Evolutionary conservation across 2,329 filamentous ascomycete species (phyloP), one percentile per base, ranked within the genome.

Genomic region (Colletotrichum australisinense): DNA sequence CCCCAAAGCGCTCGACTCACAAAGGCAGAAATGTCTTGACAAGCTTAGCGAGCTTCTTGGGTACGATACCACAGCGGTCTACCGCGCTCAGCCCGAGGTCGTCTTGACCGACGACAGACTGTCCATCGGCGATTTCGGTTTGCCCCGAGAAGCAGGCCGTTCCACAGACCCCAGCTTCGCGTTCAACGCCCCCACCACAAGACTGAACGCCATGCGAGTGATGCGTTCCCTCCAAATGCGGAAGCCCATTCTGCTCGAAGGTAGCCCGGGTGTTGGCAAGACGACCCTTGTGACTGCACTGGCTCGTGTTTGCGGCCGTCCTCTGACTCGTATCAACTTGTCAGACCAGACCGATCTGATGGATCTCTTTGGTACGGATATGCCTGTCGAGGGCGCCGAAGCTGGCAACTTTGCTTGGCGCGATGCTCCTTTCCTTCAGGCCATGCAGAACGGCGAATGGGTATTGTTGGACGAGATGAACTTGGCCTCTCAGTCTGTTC

Each of bases 381-480:
- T 98, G 8, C 97, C 97, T 0, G 92, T 98, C 4, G 97, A 98
- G 83, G 95, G 95, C n/a, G 95, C 93, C 1, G 92, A 94, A 78
- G 93, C 95, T 8, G 97, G 97, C 1, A 93, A 94, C 73, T 99
- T 99, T 79, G 93, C 94, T 1, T 99, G 97, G 97, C 91, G 95
- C 77, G 96, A 99, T 81, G 97, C 96, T 0, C 95, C 97, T 1
- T 98, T 99, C 80, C 86, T 99, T 24, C 94, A 95, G 80, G 97
- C 97, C 0, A 98, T 99, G 96, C 97, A 98, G 80, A 93, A 91
- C 71, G 97, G 97, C 32, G 94, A 97, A 77, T 99, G 97, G 97
- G 97, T 99, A 12, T 86, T 99, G 32, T 88, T 99, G 0, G 97
- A 99, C 79, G 97, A 99, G 85, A 99, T 99, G 97, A 99, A 99